Base-by-base conservation (phyloP, 2,329 filamentous ascomycete genomes). In the Fusarium compactum region DNA sequence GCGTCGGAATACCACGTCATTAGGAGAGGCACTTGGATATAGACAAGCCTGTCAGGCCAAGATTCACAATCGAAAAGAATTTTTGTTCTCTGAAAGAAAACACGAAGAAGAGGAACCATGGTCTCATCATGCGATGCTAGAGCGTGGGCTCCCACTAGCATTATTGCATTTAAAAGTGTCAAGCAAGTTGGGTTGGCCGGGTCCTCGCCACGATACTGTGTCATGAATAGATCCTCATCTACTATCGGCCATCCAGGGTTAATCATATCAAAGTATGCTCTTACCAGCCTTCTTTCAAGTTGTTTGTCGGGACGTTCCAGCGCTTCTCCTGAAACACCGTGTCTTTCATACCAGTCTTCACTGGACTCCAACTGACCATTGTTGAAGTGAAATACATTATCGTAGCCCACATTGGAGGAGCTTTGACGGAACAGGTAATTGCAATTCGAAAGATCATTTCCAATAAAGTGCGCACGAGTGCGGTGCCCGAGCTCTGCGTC, bases 241-340 rank as follows among this genome's bases (percentile, higher is more conserved):
- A 64, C 58, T 8, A 64, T 63, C 3, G 58, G 61, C 61, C 61
- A 64, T 16, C 61, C 58, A 1, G 48, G 24, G 20, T 64, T 64
- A 0, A 64, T 22, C 0, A 27, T 20, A 2, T 64, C 50, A n/a
- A 64, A 64, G 18, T 64, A 64, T 1, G 58, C 29, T 48, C 20
- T 38, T 12, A 64, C 43, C 9, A 64, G 5, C 10, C 18, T 34
- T 1, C 9, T 22, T 18, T 64, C 61, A 32, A 64, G 61, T 3
- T 9, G n/a, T 10, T 27, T 64, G 1, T 55, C 11, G 2, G 58
- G 58, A 4, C 61, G 58, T 16, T 25, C 8, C 3, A 50, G 7
- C 9, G 41, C 3, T 12, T 30, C 43, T 48, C 47, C 43, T 18
- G 58, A 16, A 2, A 64, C 20, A 3, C 34, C 50, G 5, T 44